These are phyloP conservation scores for Exophiala sideris DNA, from an alignment of 2,329 filamentous ascomycete genomes.

Conservation along the genomic window DNA sequence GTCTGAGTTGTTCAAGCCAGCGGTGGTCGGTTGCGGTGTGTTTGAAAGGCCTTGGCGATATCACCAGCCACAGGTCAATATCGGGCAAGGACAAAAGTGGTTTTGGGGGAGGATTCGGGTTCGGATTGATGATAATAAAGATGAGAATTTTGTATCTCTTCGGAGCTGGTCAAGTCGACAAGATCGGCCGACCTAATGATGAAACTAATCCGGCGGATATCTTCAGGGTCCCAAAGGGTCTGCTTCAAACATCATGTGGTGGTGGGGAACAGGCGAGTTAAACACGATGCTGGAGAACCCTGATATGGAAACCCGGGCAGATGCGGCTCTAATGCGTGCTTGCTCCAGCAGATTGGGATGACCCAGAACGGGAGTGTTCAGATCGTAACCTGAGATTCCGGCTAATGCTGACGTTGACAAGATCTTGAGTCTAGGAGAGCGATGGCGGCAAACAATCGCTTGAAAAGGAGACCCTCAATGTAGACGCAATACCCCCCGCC, in stretches of 20 bases:
- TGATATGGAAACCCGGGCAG: slow-evolving; percentile 9
- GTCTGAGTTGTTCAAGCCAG: slow-evolving; percentile 1
- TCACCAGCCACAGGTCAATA: slow-evolving; percentile 4
- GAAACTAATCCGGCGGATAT: slow-evolving; percentile 3
- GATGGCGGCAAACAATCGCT: slow-evolving; percentile 2
- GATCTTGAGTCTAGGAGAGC: slow-evolving; percentile 6
- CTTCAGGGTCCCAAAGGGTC: slow-evolving; percentile 18
- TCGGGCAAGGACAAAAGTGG: background rate
- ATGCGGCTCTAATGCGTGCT: slow-evolving; percentile 8
- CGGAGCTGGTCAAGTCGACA: background rate
- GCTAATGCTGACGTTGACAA: slow-evolving; percentile 5
- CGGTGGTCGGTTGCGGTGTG: slow-evolving; percentile 1
- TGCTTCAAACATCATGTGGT: slow-evolving; percentile 8
- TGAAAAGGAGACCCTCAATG: slow-evolving; percentile 12
- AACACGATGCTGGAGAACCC: background rate
- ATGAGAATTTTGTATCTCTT: background rate
- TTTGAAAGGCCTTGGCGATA: slow-evolving; percentile 4
- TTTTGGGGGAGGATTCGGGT: background rate
- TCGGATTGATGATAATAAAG: background rate
- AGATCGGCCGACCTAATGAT: slow-evolving; percentile 12
- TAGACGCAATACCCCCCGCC: slow-evolving; percentile 11
- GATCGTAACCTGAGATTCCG: slow-evolving; percentile 10
- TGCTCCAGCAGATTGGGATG: background rate
- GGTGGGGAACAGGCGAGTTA: slow-evolving; percentile 13
- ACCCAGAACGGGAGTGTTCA: background rate